Conservation (phyloP, 345 rosid genomes). For the Lumnitzera littorea region DNA sequence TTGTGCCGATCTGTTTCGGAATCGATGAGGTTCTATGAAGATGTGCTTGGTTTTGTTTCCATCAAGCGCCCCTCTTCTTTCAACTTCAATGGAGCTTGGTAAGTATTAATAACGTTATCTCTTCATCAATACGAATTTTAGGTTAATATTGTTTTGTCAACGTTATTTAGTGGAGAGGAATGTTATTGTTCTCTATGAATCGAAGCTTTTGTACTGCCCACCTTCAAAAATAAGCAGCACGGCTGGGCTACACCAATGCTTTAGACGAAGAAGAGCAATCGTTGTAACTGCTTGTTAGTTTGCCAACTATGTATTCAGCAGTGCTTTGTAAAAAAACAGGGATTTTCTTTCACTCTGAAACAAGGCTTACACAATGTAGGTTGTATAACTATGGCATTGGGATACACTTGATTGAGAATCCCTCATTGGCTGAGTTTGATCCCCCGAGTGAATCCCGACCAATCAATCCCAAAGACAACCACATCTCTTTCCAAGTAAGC, state of each 20-base stretch:
- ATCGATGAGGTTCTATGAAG: conserved; percentile 34
- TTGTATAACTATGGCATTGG: conserved; percentile 7
- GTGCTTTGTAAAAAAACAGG: too few relatives aligned
- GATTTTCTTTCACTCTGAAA: too few relatives aligned
- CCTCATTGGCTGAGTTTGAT: not conserved
- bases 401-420: conserved; percentile 3
- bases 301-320: too few relatives aligned
- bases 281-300: too few relatives aligned
- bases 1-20: conserved; percentile 45
- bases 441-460: not conserved
- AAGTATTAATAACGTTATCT: not conserved
- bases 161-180: too few relatives aligned
- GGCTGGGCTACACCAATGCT: too few relatives aligned
- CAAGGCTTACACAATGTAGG: not conserved
- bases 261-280: too few relatives aligned
- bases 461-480: conserved; percentile 7
- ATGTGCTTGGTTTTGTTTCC: conserved; percentile 41
- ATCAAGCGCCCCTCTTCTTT: conserved; percentile 64
- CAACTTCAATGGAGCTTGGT: conserved; percentile 59
- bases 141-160: too few relatives aligned
- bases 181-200: too few relatives aligned
- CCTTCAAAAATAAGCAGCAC: too few relatives aligned
- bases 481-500: conserved; percentile 7
- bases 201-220: too few relatives aligned
- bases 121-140: too few relatives aligned